phyloP scores from a whole-genome alignment of 2,329 filamentous ascomycete species.

The Mycogone perniciosa region DNA sequence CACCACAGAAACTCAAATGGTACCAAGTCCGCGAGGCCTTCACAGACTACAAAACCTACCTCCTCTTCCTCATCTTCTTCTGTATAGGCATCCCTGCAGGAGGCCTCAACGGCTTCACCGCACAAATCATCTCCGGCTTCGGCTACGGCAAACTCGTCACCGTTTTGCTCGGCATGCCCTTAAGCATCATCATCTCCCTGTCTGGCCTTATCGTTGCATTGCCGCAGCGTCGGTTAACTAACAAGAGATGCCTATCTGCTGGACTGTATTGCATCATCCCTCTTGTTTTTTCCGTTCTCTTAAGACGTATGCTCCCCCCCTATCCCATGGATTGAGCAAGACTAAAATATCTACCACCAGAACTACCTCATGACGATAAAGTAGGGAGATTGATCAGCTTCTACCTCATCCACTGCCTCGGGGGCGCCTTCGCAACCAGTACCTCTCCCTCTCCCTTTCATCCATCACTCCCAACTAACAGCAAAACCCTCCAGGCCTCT shows the following conservation, averaged over 20 bases:
- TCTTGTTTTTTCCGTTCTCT: conserved; percentile 4
- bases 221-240: conserved; percentile 11
- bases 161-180: conserved; percentile 13
- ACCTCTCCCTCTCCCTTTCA: background rate
- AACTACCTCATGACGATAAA: conserved; percentile 32
- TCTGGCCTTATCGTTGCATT: conserved; percentile 9
- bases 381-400: conserved; percentile 24
- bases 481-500: conserved; percentile 9
- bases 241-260: conserved; percentile 10
- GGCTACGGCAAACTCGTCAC: conserved; percentile 13
- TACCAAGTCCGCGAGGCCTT: conserved; percentile 28
- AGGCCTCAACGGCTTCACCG: conserved; percentile 36
- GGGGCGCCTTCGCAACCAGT: conserved; percentile 18
- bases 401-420: conserved; percentile 23
- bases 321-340: background rate
- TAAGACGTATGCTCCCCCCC: background rate
- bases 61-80: conserved; percentile 23
- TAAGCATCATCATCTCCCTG: conserved; percentile 4
- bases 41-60: conserved; percentile 26
- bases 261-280: conserved; percentile 14
- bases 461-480: background rate
- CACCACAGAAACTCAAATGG: conserved; percentile 18
- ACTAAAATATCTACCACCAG: background rate
- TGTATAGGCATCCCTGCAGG: conserved; percentile 24
- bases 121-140: conserved; percentile 20